Evolutionary conservation across 129 eudicot species (phyloP), one percentile per base, ranked within the genome.

Genomic region (Lactuca sativa): DNA sequence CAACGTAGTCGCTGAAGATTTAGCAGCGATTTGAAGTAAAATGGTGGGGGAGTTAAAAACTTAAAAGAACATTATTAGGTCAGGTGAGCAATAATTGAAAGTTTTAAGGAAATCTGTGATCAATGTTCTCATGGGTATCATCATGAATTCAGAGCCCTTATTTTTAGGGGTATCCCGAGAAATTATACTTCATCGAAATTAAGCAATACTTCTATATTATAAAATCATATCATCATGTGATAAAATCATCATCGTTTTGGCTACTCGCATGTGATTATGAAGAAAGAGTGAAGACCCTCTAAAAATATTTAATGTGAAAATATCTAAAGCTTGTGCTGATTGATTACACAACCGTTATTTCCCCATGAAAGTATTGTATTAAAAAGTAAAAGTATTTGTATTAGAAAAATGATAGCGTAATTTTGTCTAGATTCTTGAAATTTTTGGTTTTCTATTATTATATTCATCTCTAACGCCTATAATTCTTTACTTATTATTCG

Each of bases 61-160:
- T 72, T 66, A 32, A 69, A 49, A 68, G 59, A 62, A 63, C 13
- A 41, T 56, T 56, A 56, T 56, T 56, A 74, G 51, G 66, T 66
- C 3, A 31, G 56, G 49, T 76, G 75, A 77, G 13, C 65, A 77
- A 69, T 69, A 77, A 77, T 69, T 77, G 81, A 48, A 48, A 43
- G 70, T 62, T 69, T 47, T 56, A 77, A 77, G 81, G 51, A 69
- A 77, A 62, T 54, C 60, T 69, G 81, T 69, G 81, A 70, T 70
- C n/a, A 62, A 15, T 69, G 75, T 77, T 61, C 31, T 62, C 65
- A 69, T 77, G 71, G 51, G 70, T 62, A 62, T 48, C 69, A 62
- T 72, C 77, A 72, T 72, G 77, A 52, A 33, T 72, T 72, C 77
- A 72, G 76, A 72, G 68, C 76, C 76, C 63, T 69, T 56, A 34